Conservation (phyloP, 1,284 basidiomycete species). For the Thecaphora frezii region DNA sequence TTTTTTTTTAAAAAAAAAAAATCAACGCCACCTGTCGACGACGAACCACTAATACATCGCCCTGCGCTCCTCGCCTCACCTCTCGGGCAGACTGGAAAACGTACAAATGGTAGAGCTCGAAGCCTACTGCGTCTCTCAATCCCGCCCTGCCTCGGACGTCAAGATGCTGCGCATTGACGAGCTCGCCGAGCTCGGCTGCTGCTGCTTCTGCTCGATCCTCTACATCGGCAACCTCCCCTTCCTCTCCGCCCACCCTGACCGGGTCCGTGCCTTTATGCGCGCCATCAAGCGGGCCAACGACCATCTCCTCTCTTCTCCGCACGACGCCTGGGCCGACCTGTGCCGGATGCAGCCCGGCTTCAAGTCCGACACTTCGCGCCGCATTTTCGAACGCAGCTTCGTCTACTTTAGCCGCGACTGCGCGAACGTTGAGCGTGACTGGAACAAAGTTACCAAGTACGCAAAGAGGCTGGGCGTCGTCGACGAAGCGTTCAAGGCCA, state of each 20-base stretch:
- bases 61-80: too few species aligned
- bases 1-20: too few species aligned
- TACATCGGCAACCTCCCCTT: constrained; percentile 52
- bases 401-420: constrained; percentile 60
- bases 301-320: constrained; percentile 55
- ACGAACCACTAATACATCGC: too few species aligned
- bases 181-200: constrained; percentile 59
- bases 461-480: constrained; percentile 60
- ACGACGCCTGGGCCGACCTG: constrained; percentile 56
- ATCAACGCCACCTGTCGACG: too few species aligned
- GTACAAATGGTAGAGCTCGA: constrained; percentile 59
- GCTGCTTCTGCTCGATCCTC: constrained; percentile 59
- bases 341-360: constrained; percentile 56
- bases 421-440: constrained; percentile 45
- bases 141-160: constrained; percentile 58
- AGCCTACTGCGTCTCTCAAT: constrained; percentile 58
- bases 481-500: constrained; percentile 53
- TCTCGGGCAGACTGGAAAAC: constrained; percentile 55
- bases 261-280: constrained; percentile 59
- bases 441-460: constrained; percentile 59
- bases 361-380: constrained; percentile 47
- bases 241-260: constrained; percentile 52
- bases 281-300: constrained; percentile 60
- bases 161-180: constrained; percentile 60
- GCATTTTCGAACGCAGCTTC: constrained; percentile 55